Conservation (phyloP, 257 asterid species). For the Lycium ferocissimum region DNA sequence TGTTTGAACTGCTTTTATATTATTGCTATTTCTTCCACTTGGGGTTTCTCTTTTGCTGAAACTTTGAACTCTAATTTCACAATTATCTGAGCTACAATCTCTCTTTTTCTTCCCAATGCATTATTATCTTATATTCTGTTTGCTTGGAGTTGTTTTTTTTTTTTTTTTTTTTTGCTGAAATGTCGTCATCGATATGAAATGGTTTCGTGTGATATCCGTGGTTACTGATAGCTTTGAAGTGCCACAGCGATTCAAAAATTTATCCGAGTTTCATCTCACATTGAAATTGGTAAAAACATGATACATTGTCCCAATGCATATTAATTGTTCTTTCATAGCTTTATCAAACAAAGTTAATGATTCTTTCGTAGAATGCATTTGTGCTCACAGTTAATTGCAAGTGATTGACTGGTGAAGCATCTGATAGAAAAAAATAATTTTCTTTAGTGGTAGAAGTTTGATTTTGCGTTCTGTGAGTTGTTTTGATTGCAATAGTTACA, state of each 20-base stretch:
- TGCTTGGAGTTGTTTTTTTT: background rate
- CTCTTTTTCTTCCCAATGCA: background rate
- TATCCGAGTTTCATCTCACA: background rate
- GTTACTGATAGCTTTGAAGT: background rate
- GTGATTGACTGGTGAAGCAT: constrained; percentile 1
- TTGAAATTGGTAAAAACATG: background rate
- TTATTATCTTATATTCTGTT: background rate
- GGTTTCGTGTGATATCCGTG: background rate
- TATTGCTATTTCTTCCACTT: background rate
- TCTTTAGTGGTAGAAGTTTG: background rate
- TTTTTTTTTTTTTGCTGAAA: background rate
- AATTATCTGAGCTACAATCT: background rate
- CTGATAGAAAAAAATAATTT: background rate
- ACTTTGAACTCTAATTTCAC: background rate
- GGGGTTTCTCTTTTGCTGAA: background rate
- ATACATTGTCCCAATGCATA: background rate
- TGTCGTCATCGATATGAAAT: background rate
- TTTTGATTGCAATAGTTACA: constrained; percentile 25
- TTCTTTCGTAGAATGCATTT: background rate
- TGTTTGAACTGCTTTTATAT: background rate
- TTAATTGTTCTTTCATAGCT: background rate
- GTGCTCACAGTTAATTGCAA: background rate
- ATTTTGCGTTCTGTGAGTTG: background rate
- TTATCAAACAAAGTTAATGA: background rate
- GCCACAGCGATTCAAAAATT: background rate